These are phyloP conservation scores for Calycina herbarum DNA, from an alignment of 2,329 filamentous ascomycete species.

Conservation along the genomic window DNA sequence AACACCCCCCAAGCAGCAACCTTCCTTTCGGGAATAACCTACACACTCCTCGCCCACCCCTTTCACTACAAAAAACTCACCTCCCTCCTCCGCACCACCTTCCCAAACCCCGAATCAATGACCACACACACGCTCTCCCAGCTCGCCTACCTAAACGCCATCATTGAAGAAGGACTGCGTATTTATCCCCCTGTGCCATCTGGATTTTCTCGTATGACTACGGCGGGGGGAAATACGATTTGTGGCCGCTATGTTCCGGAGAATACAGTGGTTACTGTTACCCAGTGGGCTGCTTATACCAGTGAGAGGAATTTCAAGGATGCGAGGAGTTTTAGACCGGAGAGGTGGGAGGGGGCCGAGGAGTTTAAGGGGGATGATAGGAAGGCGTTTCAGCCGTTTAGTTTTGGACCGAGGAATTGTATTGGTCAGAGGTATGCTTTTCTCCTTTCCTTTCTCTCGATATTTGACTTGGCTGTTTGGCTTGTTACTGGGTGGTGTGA, in stretches of 20 bases:
- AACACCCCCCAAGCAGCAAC: not conserved
- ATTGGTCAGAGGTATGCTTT: conserved; percentile 10
- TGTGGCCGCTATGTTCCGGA: conserved; percentile 1
- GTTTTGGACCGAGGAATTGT: conserved; percentile 16
- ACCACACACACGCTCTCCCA: not conserved
- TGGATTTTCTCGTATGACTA: conserved; percentile 12
- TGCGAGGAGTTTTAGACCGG: conserved; percentile 14
- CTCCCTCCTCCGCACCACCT: conserved; percentile 12
- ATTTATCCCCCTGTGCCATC: conserved; percentile 10
- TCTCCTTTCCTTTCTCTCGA: too few relatives aligned
- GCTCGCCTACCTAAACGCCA: conserved; percentile 38
- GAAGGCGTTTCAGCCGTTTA: conserved; percentile 12
- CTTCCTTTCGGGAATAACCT: not conserved
- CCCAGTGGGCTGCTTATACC: not conserved
- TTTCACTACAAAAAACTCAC: conserved; percentile 8
- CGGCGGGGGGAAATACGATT: conserved; percentile 1
- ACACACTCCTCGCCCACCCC: conserved; percentile 8
- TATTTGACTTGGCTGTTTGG: not conserved
- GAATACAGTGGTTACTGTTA: not conserved
- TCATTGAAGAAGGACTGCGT: conserved; percentile 33
- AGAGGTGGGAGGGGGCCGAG: conserved; percentile 37
- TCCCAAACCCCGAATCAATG: conserved; percentile 9
- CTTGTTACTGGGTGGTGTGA: not conserved
- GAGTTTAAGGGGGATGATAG: conserved; percentile 11
- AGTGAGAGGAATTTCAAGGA: conserved; percentile 13